These are phyloP conservation scores for Dictyostelium purpureum DNA, from an alignment of 78 protist species.

Conservation along the genomic window DNA sequence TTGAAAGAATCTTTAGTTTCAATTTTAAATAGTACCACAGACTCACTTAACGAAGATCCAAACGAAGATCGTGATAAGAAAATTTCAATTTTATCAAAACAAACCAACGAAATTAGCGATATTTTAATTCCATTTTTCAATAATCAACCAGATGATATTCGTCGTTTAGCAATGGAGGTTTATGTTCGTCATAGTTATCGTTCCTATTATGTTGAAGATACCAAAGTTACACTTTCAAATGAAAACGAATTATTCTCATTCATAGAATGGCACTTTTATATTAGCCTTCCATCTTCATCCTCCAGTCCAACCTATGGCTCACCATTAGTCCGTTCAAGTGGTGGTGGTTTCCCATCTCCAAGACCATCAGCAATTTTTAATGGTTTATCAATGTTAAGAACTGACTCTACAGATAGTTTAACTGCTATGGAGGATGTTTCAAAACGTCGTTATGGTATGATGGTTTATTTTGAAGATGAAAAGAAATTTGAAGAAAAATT, in stretches of 20 bases:
- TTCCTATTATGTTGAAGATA: conserved; percentile 57
- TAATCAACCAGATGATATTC: not conserved
- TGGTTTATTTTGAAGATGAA: conserved; percentile 51
- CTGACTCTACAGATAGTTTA: conserved; percentile 52
- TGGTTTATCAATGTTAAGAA: conserved; percentile 61
- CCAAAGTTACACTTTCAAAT: not conserved
- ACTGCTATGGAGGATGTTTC: conserved; percentile 48
- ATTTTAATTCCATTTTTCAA: conserved; percentile 40
- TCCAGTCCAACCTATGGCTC: not conserved
- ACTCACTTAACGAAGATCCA: not conserved
- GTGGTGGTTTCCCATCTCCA: conserved; percentile 7
- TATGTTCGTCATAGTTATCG: conserved; percentile 68
- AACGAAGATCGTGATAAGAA: not conserved
- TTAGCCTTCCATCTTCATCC: conserved; percentile 12
- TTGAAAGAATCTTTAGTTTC: not conserved
- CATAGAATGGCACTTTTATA: conserved; percentile 68
- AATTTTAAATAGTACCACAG: not conserved
- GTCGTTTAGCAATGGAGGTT: conserved; percentile 41
- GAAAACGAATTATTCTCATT: not conserved
- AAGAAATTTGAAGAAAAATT: not conserved
- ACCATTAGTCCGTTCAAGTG: not conserved
- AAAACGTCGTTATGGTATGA: conserved; percentile 72
- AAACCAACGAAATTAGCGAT: conserved; percentile 40
- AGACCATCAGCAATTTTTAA: conserved; percentile 20
- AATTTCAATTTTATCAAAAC: conserved; percentile 18